Conservation (phyloP, 2,329 filamentous ascomycete genomes). For the Talaromyces albobiverticillius region DNA sequence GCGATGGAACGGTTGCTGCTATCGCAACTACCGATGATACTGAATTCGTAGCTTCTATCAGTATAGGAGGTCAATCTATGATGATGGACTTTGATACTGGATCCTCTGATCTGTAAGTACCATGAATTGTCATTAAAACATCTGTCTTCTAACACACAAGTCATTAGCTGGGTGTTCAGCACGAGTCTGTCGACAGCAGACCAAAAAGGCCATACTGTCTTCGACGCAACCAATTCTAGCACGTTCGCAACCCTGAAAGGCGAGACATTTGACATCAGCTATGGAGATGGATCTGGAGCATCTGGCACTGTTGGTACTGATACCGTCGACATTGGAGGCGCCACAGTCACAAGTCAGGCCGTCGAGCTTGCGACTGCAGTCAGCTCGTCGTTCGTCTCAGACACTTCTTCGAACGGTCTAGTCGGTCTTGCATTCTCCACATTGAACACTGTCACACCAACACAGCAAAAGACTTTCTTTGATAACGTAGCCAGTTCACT, state of each 20-base stretch:
- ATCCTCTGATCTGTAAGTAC: slow-evolving; percentile 62
- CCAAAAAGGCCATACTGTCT: slow-evolving; percentile 54
- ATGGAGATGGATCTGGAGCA: slow-evolving; percentile 65
- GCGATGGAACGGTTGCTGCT: slow-evolving; percentile 28
- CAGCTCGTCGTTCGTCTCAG: slow-evolving; percentile 56
- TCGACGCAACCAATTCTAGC: slow-evolving; percentile 51
- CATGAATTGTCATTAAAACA: too few relatives aligned
- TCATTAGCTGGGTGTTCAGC: slow-evolving; percentile 65
- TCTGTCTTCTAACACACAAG: too few relatives aligned
- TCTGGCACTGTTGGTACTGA: slow-evolving; percentile 65
- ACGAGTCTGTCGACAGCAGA: slow-evolving; percentile 50
- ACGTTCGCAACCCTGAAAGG: slow-evolving; percentile 51
- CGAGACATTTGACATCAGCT: slow-evolving; percentile 61
- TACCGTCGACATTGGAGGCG: slow-evolving; percentile 64
- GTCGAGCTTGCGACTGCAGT: slow-evolving; percentile 64
- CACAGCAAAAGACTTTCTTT: slow-evolving; percentile 69
- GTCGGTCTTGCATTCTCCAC: slow-evolving; percentile 65
- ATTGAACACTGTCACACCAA: slow-evolving; percentile 64
- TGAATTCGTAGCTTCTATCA: slow-evolving; percentile 68
- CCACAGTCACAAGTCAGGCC: slow-evolving; percentile 60
- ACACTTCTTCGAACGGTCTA: slow-evolving; percentile 65
- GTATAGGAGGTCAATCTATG: slow-evolving; percentile 66
- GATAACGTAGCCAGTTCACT: slow-evolving; percentile 64
- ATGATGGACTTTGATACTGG: slow-evolving; percentile 74
- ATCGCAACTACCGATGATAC: slow-evolving; percentile 65